phyloP scores from a whole-genome alignment of 768 basidiomycete genomes.

The Podaxis sp. region DNA sequence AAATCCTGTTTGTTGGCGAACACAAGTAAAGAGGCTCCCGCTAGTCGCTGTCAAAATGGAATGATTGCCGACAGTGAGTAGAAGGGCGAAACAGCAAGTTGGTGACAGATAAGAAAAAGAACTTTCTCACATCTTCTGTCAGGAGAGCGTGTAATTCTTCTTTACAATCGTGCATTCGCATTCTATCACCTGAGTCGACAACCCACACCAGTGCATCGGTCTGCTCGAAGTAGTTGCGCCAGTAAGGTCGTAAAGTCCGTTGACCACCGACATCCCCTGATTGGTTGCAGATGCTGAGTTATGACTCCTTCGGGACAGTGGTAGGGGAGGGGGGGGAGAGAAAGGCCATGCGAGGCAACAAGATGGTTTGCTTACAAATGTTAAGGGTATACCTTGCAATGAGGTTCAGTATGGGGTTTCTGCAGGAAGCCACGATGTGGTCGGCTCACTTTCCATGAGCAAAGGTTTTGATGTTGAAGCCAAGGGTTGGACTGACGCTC shows the following conservation, averaged over 20 bases:
- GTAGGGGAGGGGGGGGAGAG: conserved; percentile 4
- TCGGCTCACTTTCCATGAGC: conserved; percentile 77
- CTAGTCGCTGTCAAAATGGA: conserved; percentile 63
- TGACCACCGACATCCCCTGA: conserved; percentile 99
- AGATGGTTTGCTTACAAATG: conserved; percentile 55
- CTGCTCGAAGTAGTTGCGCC: conserved; percentile 99
- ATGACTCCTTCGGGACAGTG: conserved; percentile 12
- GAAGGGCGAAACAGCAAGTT: conserved; percentile 14
- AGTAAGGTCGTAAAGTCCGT: conserved; percentile 92
- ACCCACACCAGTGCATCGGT: conserved; percentile 99
- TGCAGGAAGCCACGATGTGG: conserved; percentile 21
- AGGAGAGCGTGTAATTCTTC: conserved; percentile 84
- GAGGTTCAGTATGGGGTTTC: conserved; percentile 19
- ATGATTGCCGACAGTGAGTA: conserved; percentile 23
- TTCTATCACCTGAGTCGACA: conserved; percentile 90
- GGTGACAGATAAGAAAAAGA: conserved; percentile 9
- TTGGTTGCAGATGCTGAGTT: conserved; percentile 20
- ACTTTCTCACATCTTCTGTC: conserved; percentile 79
- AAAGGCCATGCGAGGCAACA: background rate
- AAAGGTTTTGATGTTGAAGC: conserved; percentile 99
- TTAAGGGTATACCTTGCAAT: conserved; percentile 70
- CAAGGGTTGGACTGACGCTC: conserved; percentile 88
- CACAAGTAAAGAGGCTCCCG: conserved; percentile 93
- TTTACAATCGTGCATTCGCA: conserved; percentile 89
- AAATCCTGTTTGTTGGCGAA: conserved; percentile 99